A percentile compares a stretch with the other conserved stretches of the same genome.
Evolutionary conservation across 2,329 filamentous ascomycete genomes (phyloP).

Genomic region (Pseudogymnoascus sp.): DNA sequence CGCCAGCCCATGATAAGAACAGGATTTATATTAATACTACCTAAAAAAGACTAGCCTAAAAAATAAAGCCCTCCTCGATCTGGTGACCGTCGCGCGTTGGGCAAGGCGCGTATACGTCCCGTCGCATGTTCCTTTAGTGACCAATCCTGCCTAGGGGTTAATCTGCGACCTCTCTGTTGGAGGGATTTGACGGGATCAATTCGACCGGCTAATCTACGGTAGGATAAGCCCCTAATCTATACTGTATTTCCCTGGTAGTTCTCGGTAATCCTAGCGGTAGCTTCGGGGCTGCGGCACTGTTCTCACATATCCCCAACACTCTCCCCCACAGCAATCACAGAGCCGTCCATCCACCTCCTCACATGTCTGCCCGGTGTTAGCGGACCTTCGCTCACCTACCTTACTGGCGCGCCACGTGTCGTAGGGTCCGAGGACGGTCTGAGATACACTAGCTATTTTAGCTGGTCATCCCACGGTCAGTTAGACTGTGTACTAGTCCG

Average conservation of each 20-base stretch:
- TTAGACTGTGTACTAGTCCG: too few relatives aligned
- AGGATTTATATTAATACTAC: not conserved
- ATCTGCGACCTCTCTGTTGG: not conserved
- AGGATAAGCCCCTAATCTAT: too few relatives aligned
- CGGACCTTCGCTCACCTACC: slow-evolving; percentile 7
- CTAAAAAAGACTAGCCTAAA: not conserved
- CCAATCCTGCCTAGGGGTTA: not conserved
- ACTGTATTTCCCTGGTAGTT: too few relatives aligned
- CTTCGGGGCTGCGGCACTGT: too few relatives aligned
- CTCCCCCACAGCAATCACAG: not conserved
- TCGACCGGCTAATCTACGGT: too few relatives aligned
- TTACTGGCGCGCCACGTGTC: too few relatives aligned
- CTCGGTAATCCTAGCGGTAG: too few relatives aligned
- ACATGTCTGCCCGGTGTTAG: not conserved
- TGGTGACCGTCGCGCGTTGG: not conserved
- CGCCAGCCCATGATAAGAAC: not conserved
- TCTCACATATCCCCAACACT: too few relatives aligned
- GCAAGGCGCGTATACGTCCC: not conserved
- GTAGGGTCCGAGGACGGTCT: too few relatives aligned
- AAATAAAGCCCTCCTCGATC: not conserved
- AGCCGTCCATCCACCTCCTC: not conserved
- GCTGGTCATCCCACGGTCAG: too few relatives aligned
- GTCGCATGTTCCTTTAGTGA: not conserved
- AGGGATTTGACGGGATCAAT: too few relatives aligned
- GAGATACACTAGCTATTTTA: too few relatives aligned